Evolutionary conservation across 768 basidiomycete species (phyloP), one percentile per base, ranked within the genome.

Genomic region (Ramaria sp.): DNA sequence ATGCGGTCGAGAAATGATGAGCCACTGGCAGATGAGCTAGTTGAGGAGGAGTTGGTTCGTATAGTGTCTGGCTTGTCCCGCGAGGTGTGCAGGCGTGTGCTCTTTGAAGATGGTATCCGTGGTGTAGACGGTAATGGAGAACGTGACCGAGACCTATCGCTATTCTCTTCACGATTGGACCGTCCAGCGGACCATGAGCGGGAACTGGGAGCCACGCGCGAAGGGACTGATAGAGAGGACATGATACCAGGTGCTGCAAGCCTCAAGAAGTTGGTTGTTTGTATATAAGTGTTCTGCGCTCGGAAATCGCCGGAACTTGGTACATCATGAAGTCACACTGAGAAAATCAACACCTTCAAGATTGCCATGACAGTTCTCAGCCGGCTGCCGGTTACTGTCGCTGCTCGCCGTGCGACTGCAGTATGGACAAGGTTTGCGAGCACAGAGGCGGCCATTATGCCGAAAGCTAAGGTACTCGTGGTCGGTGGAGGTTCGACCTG

Each of bases 381-480:
- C 24, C n/a, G 48, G 7, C 15, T 27, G 27, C 48, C 22, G n/a
- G 11, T 22, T 43, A 19, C 42, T n/a, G 42, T 49, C 24, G 51
- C 37, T n/a, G 2, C 7, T 34, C 51, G 37, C 24, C 51, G 51
- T 11, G 51, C 51, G 33, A 33, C 37, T 31, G 13, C 31, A 34
- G 20, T 39, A 17, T 38, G 13, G 33, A 38, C 39, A 34, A 37
- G 55, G 22, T 38, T 22, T 3, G 65, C 59, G 9, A 70, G 67
- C 51, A 66, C 68, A 60, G 67, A 37, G 66, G 22, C 47, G 17
- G 4, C 34, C 45, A 7, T 7, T 27, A 30, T 19, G 48, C 2
- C 22, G 22, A 87, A 83, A 64, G 90, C 80, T 73, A 93, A 88
- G 71, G 75, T 97, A 34, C 71, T 97, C 27, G 82, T 97, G 42